Evolutionary conservation across 495 filamentous ascomycete genomes (phyloP), one percentile per base, ranked within the genome.

Genomic region (Daldinia caldariorum): DNA sequence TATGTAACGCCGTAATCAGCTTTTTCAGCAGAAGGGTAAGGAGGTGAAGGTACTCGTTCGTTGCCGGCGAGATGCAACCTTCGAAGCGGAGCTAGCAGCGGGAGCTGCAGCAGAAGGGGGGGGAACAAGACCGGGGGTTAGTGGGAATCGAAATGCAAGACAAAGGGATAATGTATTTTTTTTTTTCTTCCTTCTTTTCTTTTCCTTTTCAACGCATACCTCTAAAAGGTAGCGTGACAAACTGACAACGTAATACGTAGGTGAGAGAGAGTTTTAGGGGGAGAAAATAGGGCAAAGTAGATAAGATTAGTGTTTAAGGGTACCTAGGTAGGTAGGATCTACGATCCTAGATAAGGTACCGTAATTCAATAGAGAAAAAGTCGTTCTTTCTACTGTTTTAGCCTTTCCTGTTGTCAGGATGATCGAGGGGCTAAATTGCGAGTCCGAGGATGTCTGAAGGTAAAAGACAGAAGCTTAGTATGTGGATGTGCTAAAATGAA

Each of bases 11-110:
- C 61, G 66, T 70, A 63, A 67, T 70, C 54, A 63, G 35, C 53
- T 61, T 73, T 63, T 60, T 38, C 16, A 37, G 47, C 29, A 54
- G 55, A 41, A 64, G 43, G 22, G 50, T 35, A 66, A 58, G 70
- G 57, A 69, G 51, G 58, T 60, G 51, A 59, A 54, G 58, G 18
- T 18, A 47, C 43, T 58, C 26, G 65, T 47, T 69, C 43, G 66
- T 66, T 67, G 71, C 71, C 71, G 71, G 38, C 67, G 58, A 70
- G 55, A 67, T 70, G 65, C 45, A 70, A 70, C 66, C 71, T 60
- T 61, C 60, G 61, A 63, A 29, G 66, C 57, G 54, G 66, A 68
- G 65, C 60, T 64, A 64, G 41, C 58, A 68, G 61, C 34, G 64
- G 70, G 70, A 72, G 65, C 70, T 72, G 70, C 65, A 68, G 55